phyloP scores from a whole-genome alignment of 352 stramenopile species.

The Globisporangium recalcitrans region DNA sequence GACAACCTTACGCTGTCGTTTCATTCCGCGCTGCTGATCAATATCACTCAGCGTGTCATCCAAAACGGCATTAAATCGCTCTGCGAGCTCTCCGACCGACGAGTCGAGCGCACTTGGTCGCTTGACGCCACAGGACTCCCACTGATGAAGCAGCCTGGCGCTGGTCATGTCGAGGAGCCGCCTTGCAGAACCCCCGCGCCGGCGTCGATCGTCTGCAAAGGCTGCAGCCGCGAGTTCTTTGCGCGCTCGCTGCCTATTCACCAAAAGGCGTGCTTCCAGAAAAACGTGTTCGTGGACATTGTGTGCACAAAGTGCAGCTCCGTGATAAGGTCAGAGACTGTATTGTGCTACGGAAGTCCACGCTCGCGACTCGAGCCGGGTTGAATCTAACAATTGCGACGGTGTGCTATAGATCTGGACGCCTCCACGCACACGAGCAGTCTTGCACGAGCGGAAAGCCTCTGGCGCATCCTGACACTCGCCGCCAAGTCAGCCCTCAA shows the following conservation, averaged over 20 bases:
- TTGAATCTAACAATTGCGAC: background rate
- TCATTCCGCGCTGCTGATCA: too few relatives aligned
- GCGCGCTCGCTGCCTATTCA: slow-evolving; percentile 58
- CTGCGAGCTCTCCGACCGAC: too few relatives aligned
- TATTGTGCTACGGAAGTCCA: background rate
- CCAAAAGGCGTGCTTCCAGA: slow-evolving; percentile 64
- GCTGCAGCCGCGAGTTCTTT: slow-evolving; percentile 57
- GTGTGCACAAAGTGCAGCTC: slow-evolving; percentile 35
- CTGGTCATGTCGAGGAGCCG: too few relatives aligned
- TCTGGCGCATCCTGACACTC: background rate
- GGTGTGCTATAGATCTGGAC: slow-evolving; percentile 19
- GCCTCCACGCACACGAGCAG: slow-evolving; percentile 21
- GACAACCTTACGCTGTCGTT: too few relatives aligned
- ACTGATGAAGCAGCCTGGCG: background rate
- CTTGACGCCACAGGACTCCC: too few relatives aligned
- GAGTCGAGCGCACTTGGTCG: too few relatives aligned
- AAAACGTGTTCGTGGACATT: slow-evolving; percentile 51
- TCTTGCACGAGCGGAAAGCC: slow-evolving; percentile 16
- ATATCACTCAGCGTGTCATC: too few relatives aligned
- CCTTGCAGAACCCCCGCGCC: slow-evolving; percentile 16
- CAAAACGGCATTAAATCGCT: too few relatives aligned
- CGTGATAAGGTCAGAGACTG: slow-evolving; percentile 23
- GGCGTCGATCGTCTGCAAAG: slow-evolving; percentile 29
- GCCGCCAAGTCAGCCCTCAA: background rate
- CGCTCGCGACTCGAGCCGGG: too few relatives aligned